phyloP scores from a whole-genome alignment of 164 flowering plant genomes.

The Vitis rupestris region DNA sequence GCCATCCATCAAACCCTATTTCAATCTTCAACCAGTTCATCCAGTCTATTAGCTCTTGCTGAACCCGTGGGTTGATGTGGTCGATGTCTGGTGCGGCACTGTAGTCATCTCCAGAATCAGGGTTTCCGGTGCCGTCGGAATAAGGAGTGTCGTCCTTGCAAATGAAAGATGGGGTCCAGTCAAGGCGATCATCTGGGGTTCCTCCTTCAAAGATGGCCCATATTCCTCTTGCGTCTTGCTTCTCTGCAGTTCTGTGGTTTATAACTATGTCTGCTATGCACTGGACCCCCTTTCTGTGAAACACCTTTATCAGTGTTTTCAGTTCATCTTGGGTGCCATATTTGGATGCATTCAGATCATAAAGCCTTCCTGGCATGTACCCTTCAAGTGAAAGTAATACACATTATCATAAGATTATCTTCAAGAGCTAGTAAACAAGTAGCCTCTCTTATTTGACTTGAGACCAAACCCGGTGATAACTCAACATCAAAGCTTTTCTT shows the following conservation, averaged over 20 bases:
- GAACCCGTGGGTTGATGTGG: constrained; percentile 64
- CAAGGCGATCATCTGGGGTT: constrained; percentile 65
- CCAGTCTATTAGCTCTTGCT: constrained; percentile 72
- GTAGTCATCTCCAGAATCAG: constrained; percentile 53
- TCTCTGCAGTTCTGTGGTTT: constrained; percentile 75
- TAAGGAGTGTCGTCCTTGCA: constrained; percentile 51
- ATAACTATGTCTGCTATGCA: constrained; percentile 76
- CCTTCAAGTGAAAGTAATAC: constrained; percentile 28
- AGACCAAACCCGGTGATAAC: too few relatives aligned
- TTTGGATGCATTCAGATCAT: constrained; percentile 66
- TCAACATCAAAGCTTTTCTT: too few relatives aligned
- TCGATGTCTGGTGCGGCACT: constrained; percentile 68
- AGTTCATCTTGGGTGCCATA: constrained; percentile 56
- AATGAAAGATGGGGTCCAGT: constrained; percentile 72
- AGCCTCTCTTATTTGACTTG: too few relatives aligned
- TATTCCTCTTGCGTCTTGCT: constrained; percentile 58
- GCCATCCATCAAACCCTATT: constrained; percentile 74
- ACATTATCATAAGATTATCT: neutral
- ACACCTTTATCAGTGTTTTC: constrained; percentile 42
- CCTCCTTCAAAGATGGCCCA: constrained; percentile 85
- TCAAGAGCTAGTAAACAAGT: too few relatives aligned
- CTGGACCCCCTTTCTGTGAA: constrained; percentile 51
- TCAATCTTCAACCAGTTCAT: constrained; percentile 77
- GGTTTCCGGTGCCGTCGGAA: constrained; percentile 66
- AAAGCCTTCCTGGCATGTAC: constrained; percentile 76